Conservation (phyloP, 2,329 filamentous ascomycete species). For the Talaromyces pinophilus region DNA sequence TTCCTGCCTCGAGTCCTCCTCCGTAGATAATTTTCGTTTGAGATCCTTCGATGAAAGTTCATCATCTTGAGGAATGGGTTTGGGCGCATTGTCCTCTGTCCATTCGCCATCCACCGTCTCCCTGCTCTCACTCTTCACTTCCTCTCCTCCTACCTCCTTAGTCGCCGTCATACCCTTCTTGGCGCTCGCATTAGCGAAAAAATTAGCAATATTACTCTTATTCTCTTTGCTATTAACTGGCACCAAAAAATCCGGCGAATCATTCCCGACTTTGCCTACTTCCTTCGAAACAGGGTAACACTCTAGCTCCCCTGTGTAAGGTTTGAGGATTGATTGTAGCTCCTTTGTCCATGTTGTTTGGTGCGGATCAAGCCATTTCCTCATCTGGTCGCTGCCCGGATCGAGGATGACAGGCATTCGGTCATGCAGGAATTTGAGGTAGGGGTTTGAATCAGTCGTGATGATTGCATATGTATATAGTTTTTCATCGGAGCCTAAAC, state of each 20-base stretch:
- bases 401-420: slow-evolving; percentile 95
- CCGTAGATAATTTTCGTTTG: slow-evolving; percentile 52
- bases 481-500: slow-evolving; percentile 62
- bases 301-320: slow-evolving; percentile 76
- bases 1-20: slow-evolving; percentile 25
- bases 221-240: slow-evolving; percentile 83
- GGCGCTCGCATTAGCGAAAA: slow-evolving; percentile 68
- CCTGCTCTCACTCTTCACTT: slow-evolving; percentile 28
- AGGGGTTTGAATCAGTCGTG: slow-evolving; percentile 81
- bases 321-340: slow-evolving; percentile 75
- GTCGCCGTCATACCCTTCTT: slow-evolving; percentile 24
- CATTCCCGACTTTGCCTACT: slow-evolving; percentile 91
- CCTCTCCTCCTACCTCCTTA: slow-evolving; percentile 37
- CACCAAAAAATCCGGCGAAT: slow-evolving; percentile 79
- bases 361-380: slow-evolving; percentile 75
- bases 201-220: slow-evolving; percentile 91
- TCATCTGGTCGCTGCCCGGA: slow-evolving; percentile 68
- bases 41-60: slow-evolving; percentile 36
- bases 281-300: slow-evolving; percentile 84
- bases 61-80: slow-evolving; percentile 41
- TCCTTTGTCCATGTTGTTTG: slow-evolving; percentile 73
- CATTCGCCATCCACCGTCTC: slow-evolving; percentile 48
- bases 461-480: slow-evolving; percentile 91
- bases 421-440: slow-evolving; percentile 84
- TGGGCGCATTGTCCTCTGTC: slow-evolving; percentile 55